Conservation (phyloP, 2,329 filamentous ascomycete genomes). For the Penicillium psychrosexuale region DNA sequence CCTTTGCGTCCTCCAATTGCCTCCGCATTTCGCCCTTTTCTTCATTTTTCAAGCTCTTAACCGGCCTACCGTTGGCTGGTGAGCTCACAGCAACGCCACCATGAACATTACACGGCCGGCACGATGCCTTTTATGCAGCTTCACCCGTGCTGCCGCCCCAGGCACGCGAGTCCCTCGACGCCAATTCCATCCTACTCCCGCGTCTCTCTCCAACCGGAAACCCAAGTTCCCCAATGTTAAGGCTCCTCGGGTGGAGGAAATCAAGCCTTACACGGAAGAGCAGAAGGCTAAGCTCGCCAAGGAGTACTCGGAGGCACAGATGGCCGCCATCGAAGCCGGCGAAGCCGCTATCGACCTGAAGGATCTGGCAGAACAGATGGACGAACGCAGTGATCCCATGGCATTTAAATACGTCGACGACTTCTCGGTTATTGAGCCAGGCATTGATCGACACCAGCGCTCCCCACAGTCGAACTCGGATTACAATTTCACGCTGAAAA, state of each 20-base stretch:
- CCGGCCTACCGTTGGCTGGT: conserved; percentile 30
- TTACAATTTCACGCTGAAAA: conserved; percentile 60
- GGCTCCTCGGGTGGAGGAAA: conserved; percentile 31
- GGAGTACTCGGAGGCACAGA: conserved; percentile 76
- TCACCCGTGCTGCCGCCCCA: conserved; percentile 40
- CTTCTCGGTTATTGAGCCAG: conserved; percentile 71
- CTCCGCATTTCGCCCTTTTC: conserved; percentile 10
- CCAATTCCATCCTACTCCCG: conserved; percentile 48
- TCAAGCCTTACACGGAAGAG: conserved; percentile 62
- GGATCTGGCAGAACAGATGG: conserved; percentile 71
- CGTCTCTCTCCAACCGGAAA: conserved; percentile 38
- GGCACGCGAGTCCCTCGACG: conserved; percentile 45
- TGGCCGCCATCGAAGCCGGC: conserved; percentile 75
- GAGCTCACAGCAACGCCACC: conserved; percentile 25
- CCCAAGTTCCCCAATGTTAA: conserved; percentile 42
- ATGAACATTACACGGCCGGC: conserved; percentile 52
- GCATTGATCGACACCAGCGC: conserved; percentile 68
- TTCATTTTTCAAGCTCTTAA: conserved; percentile 14
- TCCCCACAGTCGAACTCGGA: conserved; percentile 51
- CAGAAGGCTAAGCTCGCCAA: conserved; percentile 61
- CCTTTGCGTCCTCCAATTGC: conserved; percentile 15
- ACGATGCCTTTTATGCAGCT: conserved; percentile 51
- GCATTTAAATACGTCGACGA: conserved; percentile 76
- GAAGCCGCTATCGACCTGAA: conserved; percentile 71
- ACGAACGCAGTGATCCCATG: conserved; percentile 69